phyloP scores from a whole-genome alignment of 495 filamentous ascomycete genomes.

The Podospora anserina region DNA sequence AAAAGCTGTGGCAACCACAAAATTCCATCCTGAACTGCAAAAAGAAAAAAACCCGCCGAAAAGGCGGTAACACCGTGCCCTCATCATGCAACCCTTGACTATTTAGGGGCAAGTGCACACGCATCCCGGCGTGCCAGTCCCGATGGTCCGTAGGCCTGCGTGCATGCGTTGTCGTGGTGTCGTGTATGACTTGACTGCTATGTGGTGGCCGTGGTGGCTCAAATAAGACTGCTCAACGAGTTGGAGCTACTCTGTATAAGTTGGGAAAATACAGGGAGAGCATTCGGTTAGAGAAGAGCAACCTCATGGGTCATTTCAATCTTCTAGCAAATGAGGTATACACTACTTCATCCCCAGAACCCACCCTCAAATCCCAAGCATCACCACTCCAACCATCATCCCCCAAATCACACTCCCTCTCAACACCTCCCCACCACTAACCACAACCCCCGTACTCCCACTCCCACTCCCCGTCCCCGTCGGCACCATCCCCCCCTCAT shows the following conservation, averaged over 20 bases:
- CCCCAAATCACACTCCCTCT: constrained; percentile 1
- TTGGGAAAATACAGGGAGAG: too few species aligned
- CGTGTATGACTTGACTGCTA: background rate
- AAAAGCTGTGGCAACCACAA: constrained; percentile 10
- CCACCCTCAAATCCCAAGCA: constrained; percentile 8
- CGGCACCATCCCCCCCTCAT: background rate
- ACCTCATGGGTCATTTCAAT: too few species aligned
- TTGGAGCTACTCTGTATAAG: too few species aligned
- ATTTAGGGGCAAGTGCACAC: background rate
- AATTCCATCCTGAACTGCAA: constrained; percentile 4
- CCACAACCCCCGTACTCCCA: constrained; percentile 2
- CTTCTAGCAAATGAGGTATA: too few species aligned
- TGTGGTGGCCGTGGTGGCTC: background rate
- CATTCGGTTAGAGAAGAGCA: too few species aligned
- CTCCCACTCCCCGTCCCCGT: background rate
- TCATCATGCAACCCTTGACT: constrained; percentile 7
- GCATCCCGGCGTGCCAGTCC: background rate
- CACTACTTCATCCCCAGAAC: background rate
- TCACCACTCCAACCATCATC: constrained; percentile 7
- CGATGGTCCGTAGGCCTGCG: background rate
- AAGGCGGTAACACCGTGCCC: background rate
- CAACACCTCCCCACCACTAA: background rate
- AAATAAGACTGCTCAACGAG: background rate
- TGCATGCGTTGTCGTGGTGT: background rate
- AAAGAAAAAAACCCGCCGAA: too few species aligned